phyloP scores from a whole-genome alignment of 2,329 filamentous ascomycete species.

The Diplodia intermedia region DNA sequence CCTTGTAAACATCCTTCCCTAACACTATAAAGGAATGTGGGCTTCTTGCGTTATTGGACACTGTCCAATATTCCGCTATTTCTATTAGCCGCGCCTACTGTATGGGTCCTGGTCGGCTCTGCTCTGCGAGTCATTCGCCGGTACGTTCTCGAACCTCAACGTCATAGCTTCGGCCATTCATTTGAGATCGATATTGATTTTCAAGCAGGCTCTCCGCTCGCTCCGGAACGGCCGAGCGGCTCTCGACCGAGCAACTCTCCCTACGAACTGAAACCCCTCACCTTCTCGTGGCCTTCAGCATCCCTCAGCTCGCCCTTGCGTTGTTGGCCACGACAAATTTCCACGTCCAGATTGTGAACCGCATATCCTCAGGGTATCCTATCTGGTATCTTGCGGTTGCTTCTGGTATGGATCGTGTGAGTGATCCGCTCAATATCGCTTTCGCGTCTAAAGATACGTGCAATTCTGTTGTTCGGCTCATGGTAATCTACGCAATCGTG shows the following conservation, averaged over 20 bases:
- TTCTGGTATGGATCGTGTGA: conserved; percentile 35
- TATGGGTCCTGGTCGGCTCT: conserved; percentile 64
- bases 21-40: conserved; percentile 71
- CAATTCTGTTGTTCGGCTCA: conserved; percentile 33
- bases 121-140: conserved; percentile 16
- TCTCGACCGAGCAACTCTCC: neutral
- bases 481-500: conserved; percentile 78
- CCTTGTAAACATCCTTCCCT: neutral
- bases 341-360: conserved; percentile 92
- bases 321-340: conserved; percentile 77
- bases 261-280: conserved; percentile 13
- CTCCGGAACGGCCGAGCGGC: neutral
- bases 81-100: conserved; percentile 78
- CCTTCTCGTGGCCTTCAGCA: conserved; percentile 59
- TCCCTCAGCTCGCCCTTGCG: conserved; percentile 75
- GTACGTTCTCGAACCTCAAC: conserved; percentile 17
- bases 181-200: neutral
- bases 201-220: conserved; percentile 1
- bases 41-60: conserved; percentile 91
- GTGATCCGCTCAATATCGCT: neutral
- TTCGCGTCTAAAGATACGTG: conserved; percentile 6
- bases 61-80: conserved; percentile 86
- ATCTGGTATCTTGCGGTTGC: conserved; percentile 88
- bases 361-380: conserved; percentile 86
- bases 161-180: neutral